These are phyloP conservation scores for Aureobasidium leucospermi DNA, from an alignment of 2,329 filamentous ascomycete species.

Conservation along the genomic window DNA sequence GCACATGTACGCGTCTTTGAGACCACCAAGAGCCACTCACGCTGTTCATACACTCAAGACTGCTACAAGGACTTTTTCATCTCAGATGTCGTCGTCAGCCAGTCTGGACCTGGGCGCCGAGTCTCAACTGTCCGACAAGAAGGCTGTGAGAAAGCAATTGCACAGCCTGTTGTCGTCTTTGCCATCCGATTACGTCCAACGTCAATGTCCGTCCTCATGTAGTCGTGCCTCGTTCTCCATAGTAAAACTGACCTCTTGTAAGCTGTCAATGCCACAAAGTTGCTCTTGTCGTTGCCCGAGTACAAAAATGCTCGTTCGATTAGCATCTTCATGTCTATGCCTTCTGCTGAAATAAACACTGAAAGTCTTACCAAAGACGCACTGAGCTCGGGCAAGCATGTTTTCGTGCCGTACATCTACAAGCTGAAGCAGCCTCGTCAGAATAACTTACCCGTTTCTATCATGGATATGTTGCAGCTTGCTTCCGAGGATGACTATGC, in stretches of 20 bases:
- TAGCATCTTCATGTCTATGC: slow-evolving; percentile 92
- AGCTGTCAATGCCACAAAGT: slow-evolving; percentile 61
- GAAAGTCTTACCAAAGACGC: slow-evolving; percentile 75
- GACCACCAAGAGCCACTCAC: neutral
- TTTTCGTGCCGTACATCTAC: slow-evolving; percentile 88
- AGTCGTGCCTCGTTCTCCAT: neutral
- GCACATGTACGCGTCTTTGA: neutral
- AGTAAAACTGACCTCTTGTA: slow-evolving; percentile 15
- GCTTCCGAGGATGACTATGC: slow-evolving; percentile 69
- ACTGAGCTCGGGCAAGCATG: slow-evolving; percentile 66
- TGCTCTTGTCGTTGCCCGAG: slow-evolving; percentile 59
- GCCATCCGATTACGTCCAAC: slow-evolving; percentile 51
- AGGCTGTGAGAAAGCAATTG: slow-evolving; percentile 64
- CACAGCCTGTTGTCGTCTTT: slow-evolving; percentile 58
- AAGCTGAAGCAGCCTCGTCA: slow-evolving; percentile 34
- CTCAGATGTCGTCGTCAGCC: slow-evolving; percentile 1
- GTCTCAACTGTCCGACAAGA: slow-evolving; percentile 45
- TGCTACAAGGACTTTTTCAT: neutral
- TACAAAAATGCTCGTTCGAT: slow-evolving; percentile 70
- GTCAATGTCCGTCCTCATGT: slow-evolving; percentile 57
- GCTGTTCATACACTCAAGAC: neutral
- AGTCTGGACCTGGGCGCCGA: slow-evolving; percentile 5
- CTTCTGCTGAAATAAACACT: slow-evolving; percentile 76
- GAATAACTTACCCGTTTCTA: slow-evolving; percentile 43
- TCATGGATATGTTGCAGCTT: slow-evolving; percentile 95